Base-by-base conservation (phyloP, 305 asterid species). In the Stenogyne calaminthoides region DNA sequence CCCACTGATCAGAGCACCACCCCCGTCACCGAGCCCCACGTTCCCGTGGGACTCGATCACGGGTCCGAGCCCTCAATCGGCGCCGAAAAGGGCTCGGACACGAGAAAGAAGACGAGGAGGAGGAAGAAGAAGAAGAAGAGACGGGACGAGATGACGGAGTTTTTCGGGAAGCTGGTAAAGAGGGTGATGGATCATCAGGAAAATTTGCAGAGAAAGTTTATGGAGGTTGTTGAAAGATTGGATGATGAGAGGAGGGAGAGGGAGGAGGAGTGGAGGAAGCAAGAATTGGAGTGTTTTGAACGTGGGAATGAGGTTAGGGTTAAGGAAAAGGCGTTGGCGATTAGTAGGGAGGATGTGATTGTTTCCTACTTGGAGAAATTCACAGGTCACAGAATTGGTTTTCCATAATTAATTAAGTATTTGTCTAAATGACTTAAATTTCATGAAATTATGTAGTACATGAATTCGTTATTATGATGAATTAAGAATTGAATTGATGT, bases 191-290 rank as follows among this genome's bases (percentile, higher is more conserved):
- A 81, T 20, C 90, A 85, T 39, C 97, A 89, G 36, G 88, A 89
- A 15, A 80, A 27, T 20, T 80, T 89, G 4, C 88, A 86, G 75
- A 63, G 6, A 37, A 89, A 78, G 70, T 86, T 85, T 34, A 62
- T 83, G 29, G 83, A 83, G 16, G 85, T 72, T 34, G 76, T 91
- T 6, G 95, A 91, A 67, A 82, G 86, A 37, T 36, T 88, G 81
- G 92, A 87, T 22, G 80, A 64, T 46, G 96, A 89, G 71, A 71
- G 96, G 16, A 71, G 72, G 32, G 88, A 67, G 3, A 80, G 88
- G 19, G 97, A 91, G 70, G 88, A 85, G 64, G 77, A 72, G 15
- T 88, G 93, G 95, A 83, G 95, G 87, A 76, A 65, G 16, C 62
- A 70, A 58, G 91, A 86, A 55, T 1, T 63, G 75, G 91, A 77